These are phyloP conservation scores for Penicillium thymicola DNA, from an alignment of 2,329 filamentous ascomycete species.

Conservation along the genomic window DNA sequence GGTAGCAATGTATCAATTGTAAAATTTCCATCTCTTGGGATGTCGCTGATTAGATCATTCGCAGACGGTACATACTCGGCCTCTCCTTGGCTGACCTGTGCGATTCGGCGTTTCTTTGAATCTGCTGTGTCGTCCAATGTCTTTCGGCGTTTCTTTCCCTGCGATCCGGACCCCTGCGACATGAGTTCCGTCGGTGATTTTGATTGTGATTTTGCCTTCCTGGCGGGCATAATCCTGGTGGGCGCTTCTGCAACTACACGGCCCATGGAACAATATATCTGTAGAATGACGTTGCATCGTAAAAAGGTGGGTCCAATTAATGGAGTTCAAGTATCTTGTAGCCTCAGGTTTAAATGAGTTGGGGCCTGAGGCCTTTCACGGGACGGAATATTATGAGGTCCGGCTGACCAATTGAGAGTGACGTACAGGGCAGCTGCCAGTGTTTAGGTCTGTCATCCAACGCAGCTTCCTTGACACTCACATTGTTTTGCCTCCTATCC, in stretches of 20 bases:
- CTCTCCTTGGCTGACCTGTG: too few species aligned
- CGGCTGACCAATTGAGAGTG: constrained; percentile 9
- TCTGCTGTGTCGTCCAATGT: background rate
- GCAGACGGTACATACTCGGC: background rate
- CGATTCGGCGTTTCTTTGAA: background rate
- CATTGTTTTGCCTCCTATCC: background rate
- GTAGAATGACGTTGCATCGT: too few species aligned
- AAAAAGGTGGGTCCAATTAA: too few species aligned
- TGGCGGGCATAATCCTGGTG: background rate
- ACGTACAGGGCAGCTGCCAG: constrained; percentile 1
- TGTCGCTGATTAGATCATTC: background rate
- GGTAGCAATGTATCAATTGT: background rate
- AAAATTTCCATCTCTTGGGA: background rate
- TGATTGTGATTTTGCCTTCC: background rate
- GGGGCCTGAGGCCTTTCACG: background rate
- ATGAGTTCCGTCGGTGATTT: background rate
- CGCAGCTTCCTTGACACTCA: background rate
- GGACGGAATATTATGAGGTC: background rate
- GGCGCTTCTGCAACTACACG: background rate
- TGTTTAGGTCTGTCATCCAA: constrained; percentile 2
- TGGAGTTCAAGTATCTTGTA: too few species aligned
- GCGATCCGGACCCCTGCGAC: background rate
- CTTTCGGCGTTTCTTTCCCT: background rate
- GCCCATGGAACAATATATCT: too few species aligned
- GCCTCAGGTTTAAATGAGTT: background rate